Base-by-base conservation (phyloP, 768 basidiomycete genomes). In the Podaxis rugospora region DNA sequence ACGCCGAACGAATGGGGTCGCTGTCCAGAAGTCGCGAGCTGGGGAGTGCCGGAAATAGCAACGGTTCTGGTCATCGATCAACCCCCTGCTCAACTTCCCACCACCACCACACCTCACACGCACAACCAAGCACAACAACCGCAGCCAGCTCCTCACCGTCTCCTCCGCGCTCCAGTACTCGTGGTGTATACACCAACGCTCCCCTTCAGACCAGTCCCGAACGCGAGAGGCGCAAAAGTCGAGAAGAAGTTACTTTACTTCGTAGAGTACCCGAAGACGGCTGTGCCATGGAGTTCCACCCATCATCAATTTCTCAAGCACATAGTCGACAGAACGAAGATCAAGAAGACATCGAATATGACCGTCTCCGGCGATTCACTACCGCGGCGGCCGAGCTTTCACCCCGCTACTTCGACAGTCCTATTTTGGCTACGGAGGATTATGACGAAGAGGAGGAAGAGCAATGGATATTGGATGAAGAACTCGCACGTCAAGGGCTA, bases 261-360 rank as follows among this genome's bases (percentile, higher is more conserved):
- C 62, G 69, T 64, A 68, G 73, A 9, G 77, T 80, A 2, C 76
- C 75, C 18, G 80, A 81, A 59, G 75, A 78, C 54, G 66, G 66
- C 6, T 66, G 67, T 44, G 25, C 65, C 2, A 66, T 67, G 46
- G 63, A 67, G 11, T 65, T 66, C 13, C 63, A 56, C 11, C 27
- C 57, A 21, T 23, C 21, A 21, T 18, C 56, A 32, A 23, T 18
- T 16, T 37, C 47, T 16, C 52, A 55, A 25, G n/a, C 14, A 14
- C 16, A 35, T 39, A 40, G 28, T 32, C 52, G 13, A 18, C 32
- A 9, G 6, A 27, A 4, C 14, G 18, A 39, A 25, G 59, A 40
- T 5, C 57, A 42, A 51, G 47, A 27, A 21, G 57, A 40, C 7
- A 28, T 25, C 13, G 49, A 40, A 11, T n/a, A 51, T 58, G 57